Conservation (phyloP, 1,139 yeast genomes). For the Debaryomyces sp. region DNA sequence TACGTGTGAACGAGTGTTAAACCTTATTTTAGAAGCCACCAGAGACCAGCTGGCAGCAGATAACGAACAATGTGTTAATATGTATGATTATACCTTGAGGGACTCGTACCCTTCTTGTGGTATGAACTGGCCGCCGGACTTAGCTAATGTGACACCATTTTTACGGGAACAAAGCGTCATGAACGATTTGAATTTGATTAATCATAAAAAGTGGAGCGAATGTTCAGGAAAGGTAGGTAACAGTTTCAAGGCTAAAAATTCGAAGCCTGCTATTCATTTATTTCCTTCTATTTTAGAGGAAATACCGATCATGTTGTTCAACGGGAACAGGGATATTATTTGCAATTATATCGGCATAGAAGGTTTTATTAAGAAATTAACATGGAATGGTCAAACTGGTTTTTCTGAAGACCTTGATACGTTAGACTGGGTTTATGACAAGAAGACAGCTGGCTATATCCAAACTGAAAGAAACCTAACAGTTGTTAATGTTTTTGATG, state of each 20-base stretch:
- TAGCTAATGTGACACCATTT: conserved; percentile 61
- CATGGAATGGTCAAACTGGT: conserved; percentile 72
- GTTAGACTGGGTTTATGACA: conserved; percentile 57
- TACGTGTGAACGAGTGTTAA: conserved; percentile 54
- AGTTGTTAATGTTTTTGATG: conserved; percentile 68
- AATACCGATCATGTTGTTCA: conserved; percentile 71
- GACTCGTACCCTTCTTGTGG: conserved; percentile 90
- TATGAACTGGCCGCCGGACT: conserved; percentile 88
- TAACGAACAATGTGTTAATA: conserved; percentile 65
- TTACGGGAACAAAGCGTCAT: conserved; percentile 59
- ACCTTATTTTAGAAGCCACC: conserved; percentile 42
- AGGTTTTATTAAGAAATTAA: conserved; percentile 57
- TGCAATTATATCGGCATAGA: conserved; percentile 85
- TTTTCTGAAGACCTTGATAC: conserved; percentile 40
- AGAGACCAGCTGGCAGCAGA: conserved; percentile 25
- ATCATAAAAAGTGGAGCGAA: conserved; percentile 65
- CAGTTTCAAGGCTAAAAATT: conserved; percentile 51
- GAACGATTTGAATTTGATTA: conserved; percentile 56
- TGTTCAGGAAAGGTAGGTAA: conserved; percentile 65
- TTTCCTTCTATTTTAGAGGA: conserved; percentile 65
- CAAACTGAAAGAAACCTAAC: conserved; percentile 71
- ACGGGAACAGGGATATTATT: conserved; percentile 87
- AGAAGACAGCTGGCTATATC: conserved; percentile 52
- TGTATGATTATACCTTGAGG: conserved; percentile 73
- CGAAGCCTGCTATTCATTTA: conserved; percentile 64